Evolutionary conservation across 1,284 basidiomycete species (phyloP), one percentile per base, ranked within the genome.

Genomic region (Pholiota adiposa): DNA sequence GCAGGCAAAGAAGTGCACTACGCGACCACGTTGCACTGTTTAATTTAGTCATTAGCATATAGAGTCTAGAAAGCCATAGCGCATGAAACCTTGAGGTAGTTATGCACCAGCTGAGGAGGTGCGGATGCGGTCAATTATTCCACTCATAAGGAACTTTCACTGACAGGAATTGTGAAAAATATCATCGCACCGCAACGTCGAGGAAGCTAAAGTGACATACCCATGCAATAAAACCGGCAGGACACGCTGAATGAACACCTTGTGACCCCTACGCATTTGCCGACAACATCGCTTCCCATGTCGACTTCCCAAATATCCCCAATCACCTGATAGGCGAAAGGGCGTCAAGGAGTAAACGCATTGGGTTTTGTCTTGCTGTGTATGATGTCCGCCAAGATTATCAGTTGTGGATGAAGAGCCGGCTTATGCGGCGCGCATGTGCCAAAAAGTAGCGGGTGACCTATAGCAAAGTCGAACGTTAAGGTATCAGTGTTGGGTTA

Each of bases 271-370:
- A 54, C 41, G 36, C 61, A 62, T 25, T 51, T 63, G 63, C 63
- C 61, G 63, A 65, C 55, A 44, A 53, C 44, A 60, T 60, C 61
- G 63, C 63, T 54, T n/a, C 56, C 34, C 58, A 59, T 59, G 57
- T 51, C 54, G 50, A 41, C 23, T 31, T 60, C 43, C 50, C 54
- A 57, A 43, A 51, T 58, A 41, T 51, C 41, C 40, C n/a, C 40
- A 41, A 44, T 62, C 63, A 61, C 54, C 34, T 62, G 63, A 56
- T 53, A 58, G 44, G 41, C 40, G 23, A 29, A 44, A 43, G 23
- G 44, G 40, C 27, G 19, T 40, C 41, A 49, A 44, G 27, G 33
- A 41, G 46, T 33, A 41, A 53, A 56, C 54, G 12, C n/a, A 31
- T 31, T 31, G 5, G 8, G 16, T 21, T 33, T 50, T 34, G 16